Evolutionary conservation across 768 basidiomycete genomes (phyloP).

Genomic region (Tylopilus plumbeoviolaceoides): DNA sequence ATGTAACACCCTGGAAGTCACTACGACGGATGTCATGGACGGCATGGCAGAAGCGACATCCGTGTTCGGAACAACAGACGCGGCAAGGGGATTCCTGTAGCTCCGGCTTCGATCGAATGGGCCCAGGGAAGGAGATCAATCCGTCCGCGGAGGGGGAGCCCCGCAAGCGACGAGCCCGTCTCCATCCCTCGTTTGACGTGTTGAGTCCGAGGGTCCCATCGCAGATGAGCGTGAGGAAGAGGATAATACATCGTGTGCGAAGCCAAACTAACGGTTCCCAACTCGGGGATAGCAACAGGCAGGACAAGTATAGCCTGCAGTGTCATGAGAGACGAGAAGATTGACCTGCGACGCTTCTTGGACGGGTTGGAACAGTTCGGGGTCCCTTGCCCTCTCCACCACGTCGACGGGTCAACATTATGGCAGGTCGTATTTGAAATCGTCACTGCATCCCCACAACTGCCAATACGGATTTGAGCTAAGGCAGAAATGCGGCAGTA

Average conservation of each 20-base stretch:
- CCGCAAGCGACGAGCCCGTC: constrained; percentile 2
- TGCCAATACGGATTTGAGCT: constrained; percentile 17
- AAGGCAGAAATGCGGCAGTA: constrained; percentile 16
- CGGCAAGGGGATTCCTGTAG: neutral
- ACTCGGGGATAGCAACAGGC: constrained; percentile 22
- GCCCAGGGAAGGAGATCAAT: constrained; percentile 14
- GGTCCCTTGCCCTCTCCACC: constrained; percentile 9
- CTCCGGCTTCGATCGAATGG: constrained; percentile 7
- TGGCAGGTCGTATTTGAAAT: constrained; percentile 18
- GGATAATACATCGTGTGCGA: constrained; percentile 12
- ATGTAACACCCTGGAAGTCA: neutral
- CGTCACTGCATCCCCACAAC: constrained; percentile 13
- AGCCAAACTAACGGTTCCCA: constrained; percentile 10
- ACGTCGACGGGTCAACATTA: neutral
- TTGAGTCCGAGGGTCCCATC: constrained; percentile 9
- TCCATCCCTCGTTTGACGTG: constrained; percentile 14
- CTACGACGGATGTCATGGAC: too few relatives aligned
- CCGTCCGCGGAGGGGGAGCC: constrained; percentile 24
- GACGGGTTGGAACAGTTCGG: constrained; percentile 6
- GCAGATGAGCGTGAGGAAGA: constrained; percentile 20
- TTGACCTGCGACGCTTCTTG: constrained; percentile 10
- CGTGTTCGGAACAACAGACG: constrained; percentile 7
- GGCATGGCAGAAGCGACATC: constrained; percentile 4
- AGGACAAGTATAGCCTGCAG: constrained; percentile 15
- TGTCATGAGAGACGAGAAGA: constrained; percentile 22